A percentile compares a stretch with the other conserved stretches of the same genome.
phyloP scores from a whole-genome alignment of 2,329 filamentous ascomycete genomes.

The Xylogone sp. region DNA sequence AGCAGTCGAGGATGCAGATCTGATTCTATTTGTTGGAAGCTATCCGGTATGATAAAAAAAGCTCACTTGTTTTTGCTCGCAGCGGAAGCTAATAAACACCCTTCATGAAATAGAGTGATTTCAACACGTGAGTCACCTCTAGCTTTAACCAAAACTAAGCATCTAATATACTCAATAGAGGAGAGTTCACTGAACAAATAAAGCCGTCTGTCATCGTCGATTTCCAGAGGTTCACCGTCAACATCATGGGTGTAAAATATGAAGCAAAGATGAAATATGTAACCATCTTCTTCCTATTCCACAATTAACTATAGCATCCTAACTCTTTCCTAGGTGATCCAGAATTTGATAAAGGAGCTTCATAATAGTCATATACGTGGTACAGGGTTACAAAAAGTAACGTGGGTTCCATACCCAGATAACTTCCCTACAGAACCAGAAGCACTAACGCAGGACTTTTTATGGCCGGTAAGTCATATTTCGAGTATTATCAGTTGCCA shows the following conservation, averaged over 20 bases:
- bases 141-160: background rate
- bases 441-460: background rate
- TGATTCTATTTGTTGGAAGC: slow-evolving; percentile 9
- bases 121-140: slow-evolving; percentile 7
- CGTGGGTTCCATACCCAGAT: slow-evolving; percentile 3
- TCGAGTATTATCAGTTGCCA: background rate
- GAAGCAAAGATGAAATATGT: slow-evolving; percentile 18
- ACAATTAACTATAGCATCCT: no score
- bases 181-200: no score
- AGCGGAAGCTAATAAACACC: no score
- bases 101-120: slow-evolving; percentile 9
- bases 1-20: slow-evolving; percentile 6
- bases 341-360: background rate
- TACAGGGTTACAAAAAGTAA: no score
- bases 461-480: background rate
- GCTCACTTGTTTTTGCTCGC: no score
- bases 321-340: background rate
- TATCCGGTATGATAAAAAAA: slow-evolving; percentile 7
- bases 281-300: no score
- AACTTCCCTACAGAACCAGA: background rate
- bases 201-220: slow-evolving; percentile 27
- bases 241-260: slow-evolving; percentile 12
- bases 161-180: no score
- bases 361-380: no score
- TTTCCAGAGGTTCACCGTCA: slow-evolving; percentile 25